Percentiles rank a stretch among this genome's conserved stretches.
Conservation (phyloP, 83 land plant genomes). For the Picea engelmannii region DNA sequence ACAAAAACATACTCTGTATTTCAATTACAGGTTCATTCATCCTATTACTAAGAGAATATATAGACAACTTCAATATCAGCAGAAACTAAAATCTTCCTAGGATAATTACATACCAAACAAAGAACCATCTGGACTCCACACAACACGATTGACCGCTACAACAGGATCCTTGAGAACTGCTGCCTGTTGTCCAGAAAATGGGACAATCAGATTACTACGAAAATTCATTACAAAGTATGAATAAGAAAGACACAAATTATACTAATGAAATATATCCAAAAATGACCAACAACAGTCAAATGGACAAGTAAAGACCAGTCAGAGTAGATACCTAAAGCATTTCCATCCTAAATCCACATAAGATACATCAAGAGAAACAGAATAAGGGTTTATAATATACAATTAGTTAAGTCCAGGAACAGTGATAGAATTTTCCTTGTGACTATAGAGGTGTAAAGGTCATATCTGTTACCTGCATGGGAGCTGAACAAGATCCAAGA, state of each 20-base stretch:
- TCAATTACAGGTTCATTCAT: background rate
- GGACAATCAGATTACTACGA: no score
- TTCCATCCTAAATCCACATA: background rate
- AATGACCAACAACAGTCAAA: no score
- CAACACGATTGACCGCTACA: slow-evolving; percentile 24
- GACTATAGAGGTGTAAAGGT: no score
- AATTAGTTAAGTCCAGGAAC: no score
- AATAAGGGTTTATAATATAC: no score
- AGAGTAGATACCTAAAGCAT: background rate
- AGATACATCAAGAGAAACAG: no score
- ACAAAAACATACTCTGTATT: background rate
- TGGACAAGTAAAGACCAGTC: background rate
- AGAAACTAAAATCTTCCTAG: background rate
- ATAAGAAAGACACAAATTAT: no score
- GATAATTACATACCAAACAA: slow-evolving; percentile 20
- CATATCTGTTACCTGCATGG: slow-evolving; percentile 22
- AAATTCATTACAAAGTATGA: no score
- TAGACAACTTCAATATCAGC: background rate
- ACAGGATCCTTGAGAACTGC: slow-evolving; percentile 20
- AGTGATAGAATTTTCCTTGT: no score
- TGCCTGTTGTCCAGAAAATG: slow-evolving; percentile 11
- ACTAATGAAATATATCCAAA: no score
- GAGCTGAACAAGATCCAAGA: slow-evolving; percentile 39
- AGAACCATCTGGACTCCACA: slow-evolving; percentile 31
- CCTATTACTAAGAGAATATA: background rate